Evolutionary conservation across 2,329 filamentous ascomycete species (phyloP), one percentile per base, ranked within the genome.

Genomic region (Trichoderma citrinoviride): DNA sequence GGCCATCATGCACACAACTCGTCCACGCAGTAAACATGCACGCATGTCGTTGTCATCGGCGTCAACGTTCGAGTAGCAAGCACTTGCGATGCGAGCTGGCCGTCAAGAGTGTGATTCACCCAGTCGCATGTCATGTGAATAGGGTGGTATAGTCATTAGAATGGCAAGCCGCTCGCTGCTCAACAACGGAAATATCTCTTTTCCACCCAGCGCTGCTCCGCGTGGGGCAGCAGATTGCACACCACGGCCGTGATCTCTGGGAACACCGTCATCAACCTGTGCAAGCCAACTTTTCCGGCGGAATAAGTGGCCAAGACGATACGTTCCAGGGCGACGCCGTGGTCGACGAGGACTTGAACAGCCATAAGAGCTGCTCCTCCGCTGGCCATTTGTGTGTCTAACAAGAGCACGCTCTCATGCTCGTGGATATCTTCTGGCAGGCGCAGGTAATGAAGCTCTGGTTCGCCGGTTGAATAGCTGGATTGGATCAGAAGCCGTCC

Each of bases 251-350:
- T 90, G 55, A 98, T 89, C 5, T 89, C 88, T 0, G 95, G 93
- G 72, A 95, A 99, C 3, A 97, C 95, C 65, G 89, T 92, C 67
- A 92, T 90, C 71, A 99, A 79, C 68, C 95, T 84, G 73, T 95
- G 92, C 67, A 98, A 76, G 0, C 93, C 95, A 70, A 91, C 87
- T 69, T 88, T 88, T 8, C 94, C 94, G 3, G 93, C 94, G 69
- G 92, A 90, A 74, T 96, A 97, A 3, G 94, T 97, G 44, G 96
- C 93, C 75, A 98, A 89, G 40, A 97, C 91, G 69, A 99, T 97
- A 69, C 84, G 89, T 52, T 92, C 86, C 73, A 95, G 89, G 6
- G 86, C 80, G 7, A 98, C 93, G 12, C 95, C 95, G 73, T 98
- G 93, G 75, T 99, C 95, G 17, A 97, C 87, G 61, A 99, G 81